A percentile compares a stretch with the other conserved stretches of the same genome.
These are phyloP conservation scores for Trichosporon sp. DNA, from an alignment of 1,284 basidiomycete genomes.

Conservation along the genomic window DNA sequence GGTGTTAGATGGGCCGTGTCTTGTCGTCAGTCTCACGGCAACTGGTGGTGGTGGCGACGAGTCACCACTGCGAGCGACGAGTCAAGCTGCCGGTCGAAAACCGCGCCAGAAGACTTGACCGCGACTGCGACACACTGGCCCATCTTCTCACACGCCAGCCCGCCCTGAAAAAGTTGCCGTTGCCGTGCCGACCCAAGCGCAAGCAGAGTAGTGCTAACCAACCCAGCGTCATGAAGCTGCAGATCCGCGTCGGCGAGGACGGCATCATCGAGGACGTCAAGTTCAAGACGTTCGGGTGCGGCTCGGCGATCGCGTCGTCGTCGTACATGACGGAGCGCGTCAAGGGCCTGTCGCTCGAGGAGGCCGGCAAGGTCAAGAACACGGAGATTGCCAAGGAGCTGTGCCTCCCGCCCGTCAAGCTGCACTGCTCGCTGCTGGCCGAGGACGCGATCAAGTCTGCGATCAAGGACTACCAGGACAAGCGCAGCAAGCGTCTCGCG, in stretches of 20 bases:
- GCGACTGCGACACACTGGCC: too few relatives aligned
- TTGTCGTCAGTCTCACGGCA: too few relatives aligned
- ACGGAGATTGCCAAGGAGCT: slow-evolving; percentile 98
- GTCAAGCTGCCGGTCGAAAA: too few relatives aligned
- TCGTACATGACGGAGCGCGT: slow-evolving; percentile 98
- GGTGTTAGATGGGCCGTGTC: background rate
- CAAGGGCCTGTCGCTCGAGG: slow-evolving; percentile 87
- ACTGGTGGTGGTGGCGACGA: too few relatives aligned
- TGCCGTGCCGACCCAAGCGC: background rate
- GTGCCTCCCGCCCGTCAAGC: slow-evolving; percentile 92
- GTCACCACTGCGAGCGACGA: too few relatives aligned
- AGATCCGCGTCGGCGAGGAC: slow-evolving; percentile 93
- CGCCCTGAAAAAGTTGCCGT: background rate
- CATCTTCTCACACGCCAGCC: too few relatives aligned
- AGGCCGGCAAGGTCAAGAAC: slow-evolving; percentile 95
- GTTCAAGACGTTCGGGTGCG: slow-evolving; percentile 89
- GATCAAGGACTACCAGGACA: slow-evolving; percentile 84
- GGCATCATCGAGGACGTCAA: slow-evolving; percentile 93
- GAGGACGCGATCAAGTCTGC: slow-evolving; percentile 95
- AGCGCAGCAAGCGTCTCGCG: slow-evolving; percentile 56
- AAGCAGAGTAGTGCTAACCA: background rate
- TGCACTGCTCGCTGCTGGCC: slow-evolving; percentile 74
- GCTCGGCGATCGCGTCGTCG: slow-evolving; percentile 94
- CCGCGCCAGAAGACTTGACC: too few relatives aligned
- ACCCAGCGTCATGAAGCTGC: slow-evolving; percentile 96